phyloP scores from a whole-genome alignment of 305 asterid species.

The Solanum hybrid region DNA sequence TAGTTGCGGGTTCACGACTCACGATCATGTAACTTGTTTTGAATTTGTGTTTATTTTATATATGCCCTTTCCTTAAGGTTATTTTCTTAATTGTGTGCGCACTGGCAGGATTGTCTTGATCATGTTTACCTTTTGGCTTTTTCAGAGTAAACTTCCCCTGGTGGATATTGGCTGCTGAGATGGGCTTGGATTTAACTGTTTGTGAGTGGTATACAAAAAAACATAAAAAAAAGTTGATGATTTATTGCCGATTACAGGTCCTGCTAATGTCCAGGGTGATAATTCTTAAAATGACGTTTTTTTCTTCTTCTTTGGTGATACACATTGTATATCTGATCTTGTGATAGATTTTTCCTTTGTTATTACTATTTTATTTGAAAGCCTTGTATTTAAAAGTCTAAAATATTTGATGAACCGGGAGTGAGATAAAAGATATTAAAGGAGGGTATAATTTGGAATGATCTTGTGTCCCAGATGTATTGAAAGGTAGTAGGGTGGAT shows the following conservation, averaged over 20 bases:
- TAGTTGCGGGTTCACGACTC: background rate
- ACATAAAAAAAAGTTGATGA: background rate
- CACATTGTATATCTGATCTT: background rate
- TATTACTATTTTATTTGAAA: background rate
- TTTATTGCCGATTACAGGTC: background rate
- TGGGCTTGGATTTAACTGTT: background rate
- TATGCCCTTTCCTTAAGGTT: background rate
- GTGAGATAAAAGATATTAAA: background rate
- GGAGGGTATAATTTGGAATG: background rate
- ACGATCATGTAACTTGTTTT: background rate
- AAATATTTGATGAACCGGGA: background rate
- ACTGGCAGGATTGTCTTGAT: background rate
- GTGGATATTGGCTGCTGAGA: background rate
- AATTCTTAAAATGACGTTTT: background rate
- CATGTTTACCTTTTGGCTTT: background rate
- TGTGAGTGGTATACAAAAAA: background rate
- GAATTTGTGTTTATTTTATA: background rate
- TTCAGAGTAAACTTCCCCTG: background rate
- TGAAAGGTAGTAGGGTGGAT: background rate
- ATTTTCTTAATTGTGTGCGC: background rate
- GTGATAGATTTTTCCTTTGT: background rate
- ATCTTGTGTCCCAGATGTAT: background rate
- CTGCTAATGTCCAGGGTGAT: background rate
- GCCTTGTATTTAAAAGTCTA: background rate
- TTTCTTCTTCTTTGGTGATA: background rate